Evolutionary conservation across 2,329 filamentous ascomycete genomes (phyloP), one percentile per base, ranked within the genome.

Genomic region (Knufia petricola): DNA sequence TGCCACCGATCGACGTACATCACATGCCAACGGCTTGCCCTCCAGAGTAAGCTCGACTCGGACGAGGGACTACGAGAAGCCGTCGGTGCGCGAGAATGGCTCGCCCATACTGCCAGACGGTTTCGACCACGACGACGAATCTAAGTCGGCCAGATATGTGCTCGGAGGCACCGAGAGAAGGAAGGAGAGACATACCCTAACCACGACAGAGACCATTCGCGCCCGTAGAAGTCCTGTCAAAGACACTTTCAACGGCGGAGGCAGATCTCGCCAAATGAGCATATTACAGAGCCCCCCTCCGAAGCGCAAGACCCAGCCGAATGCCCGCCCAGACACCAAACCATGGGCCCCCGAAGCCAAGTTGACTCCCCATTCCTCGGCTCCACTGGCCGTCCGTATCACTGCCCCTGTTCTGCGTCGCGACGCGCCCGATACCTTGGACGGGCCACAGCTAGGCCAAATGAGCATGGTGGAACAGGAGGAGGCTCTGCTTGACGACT

Each of bases 401-500:
- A 82, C 78, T 1, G 69, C 75, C 9, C 78, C 81, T 39, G 79
- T 79, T 12, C 61, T 77, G 13, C 73, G 78, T 10, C 82, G 83
- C 2, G 73, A 81, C 53, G 80, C 85, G 24, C 88, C 89, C 1
- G 69, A 77, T 44, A 70, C 77, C 6, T 72, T 88, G 42, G 81
- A 86, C 37, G 84, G 85, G 1, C 70, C 71, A 42, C 73, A 82
- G 4, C 72, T 96, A 13, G 72, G 76, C 49, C 79, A 85, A 50
- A 69, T 96, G 51, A 81, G 81, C 0, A 70, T 94, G 23, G 84
- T 94, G 55, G 78, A 78, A 2, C 92, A 98, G 65, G 92, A 98
- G 68, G 79, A 81, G 20, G 85, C 81, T 7, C 84, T 98, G 40
- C 73, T 96, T 37, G 89, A 95, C 58, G 92, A 98, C 59, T 69